A percentile compares a stretch with the other conserved stretches of the same genome.
These are phyloP conservation scores for Hapsidospora chrysogenum DNA, from an alignment of 495 filamentous ascomycete species.

Conservation along the genomic window DNA sequence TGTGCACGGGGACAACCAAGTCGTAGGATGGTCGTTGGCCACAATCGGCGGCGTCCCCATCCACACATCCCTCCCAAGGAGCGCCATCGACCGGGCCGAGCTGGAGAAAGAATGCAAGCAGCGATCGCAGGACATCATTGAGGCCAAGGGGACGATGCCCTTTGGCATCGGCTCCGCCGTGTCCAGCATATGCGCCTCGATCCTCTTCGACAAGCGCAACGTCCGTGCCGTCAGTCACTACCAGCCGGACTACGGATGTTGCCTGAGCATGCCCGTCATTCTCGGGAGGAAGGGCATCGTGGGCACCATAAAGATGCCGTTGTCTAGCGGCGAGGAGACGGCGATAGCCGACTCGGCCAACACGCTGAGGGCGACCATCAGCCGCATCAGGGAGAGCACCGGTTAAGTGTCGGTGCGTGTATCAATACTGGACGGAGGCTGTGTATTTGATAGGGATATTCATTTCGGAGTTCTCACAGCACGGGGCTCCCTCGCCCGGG, in stretches of 20 bases:
- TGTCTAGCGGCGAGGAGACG: constrained; percentile 12
- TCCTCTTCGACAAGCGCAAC: constrained; percentile 15
- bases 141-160: constrained; percentile 21
- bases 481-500: too few species aligned
- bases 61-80: constrained; percentile 8
- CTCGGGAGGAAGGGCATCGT: constrained; percentile 17
- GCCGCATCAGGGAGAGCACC: constrained; percentile 7
- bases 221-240: constrained; percentile 18
- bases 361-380: constrained; percentile 10
- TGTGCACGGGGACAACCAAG: constrained; percentile 24
- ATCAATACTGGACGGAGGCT: too few species aligned
- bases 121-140: constrained; percentile 16
- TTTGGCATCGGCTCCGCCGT: constrained; percentile 22
- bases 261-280: constrained; percentile 19
- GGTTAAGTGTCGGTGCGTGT: too few species aligned
- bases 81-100: constrained; percentile 4
- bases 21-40: constrained; percentile 24
- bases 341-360: constrained; percentile 12
- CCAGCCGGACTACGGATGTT: constrained; percentile 15
- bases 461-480: too few species aligned
- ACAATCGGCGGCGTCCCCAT: constrained; percentile 16
- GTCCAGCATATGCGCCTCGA: constrained; percentile 18
- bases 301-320: constrained; percentile 9
- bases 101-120: constrained; percentile 14
- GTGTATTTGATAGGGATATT: too few species aligned